Evolutionary conservation across 208 protist genomes (phyloP).

Genomic region (Acanthamoeba healyi): DNA sequence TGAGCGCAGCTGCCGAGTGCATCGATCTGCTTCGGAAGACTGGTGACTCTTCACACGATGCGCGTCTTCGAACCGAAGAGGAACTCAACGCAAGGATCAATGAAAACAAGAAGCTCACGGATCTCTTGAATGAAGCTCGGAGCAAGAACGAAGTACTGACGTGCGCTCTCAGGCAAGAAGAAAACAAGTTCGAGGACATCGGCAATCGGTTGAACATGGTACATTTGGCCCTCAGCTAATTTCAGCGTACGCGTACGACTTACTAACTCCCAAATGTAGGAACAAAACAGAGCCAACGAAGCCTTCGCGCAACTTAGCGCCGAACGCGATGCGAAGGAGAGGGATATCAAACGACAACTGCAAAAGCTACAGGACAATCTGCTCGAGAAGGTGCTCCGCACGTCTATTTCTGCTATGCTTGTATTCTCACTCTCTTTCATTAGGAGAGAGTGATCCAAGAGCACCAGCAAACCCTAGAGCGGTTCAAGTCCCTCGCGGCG

Average conservation of each 20-base stretch:
- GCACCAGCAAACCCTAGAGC: neutral
- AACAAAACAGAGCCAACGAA: slow-evolving; percentile 30
- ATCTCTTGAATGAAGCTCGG: neutral
- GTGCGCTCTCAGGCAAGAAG: neutral
- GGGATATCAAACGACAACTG: neutral
- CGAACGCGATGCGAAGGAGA: neutral
- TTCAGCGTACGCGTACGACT: neutral
- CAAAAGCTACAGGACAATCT: neutral
- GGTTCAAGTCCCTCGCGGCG: neutral
- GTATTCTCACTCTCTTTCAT: neutral
- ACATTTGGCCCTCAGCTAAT: neutral
- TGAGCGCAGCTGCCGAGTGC: neutral
- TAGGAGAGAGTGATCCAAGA: slow-evolving; percentile 11
- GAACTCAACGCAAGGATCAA: neutral
- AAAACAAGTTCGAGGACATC: neutral
- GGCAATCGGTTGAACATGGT: slow-evolving; percentile 8
- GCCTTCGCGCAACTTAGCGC: neutral
- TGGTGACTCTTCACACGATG: neutral
- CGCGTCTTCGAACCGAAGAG: neutral
- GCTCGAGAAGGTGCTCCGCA: neutral
- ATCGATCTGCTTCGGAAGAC: neutral
- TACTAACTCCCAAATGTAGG: neutral
- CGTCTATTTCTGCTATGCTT: neutral
- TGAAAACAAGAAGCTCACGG: neutral
- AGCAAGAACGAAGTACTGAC: neutral